Percentiles rank a stretch among this genome's conserved stretches.
phyloP scores from a whole-genome alignment of 306 rosid species.

The Neltuma alba region DNA sequence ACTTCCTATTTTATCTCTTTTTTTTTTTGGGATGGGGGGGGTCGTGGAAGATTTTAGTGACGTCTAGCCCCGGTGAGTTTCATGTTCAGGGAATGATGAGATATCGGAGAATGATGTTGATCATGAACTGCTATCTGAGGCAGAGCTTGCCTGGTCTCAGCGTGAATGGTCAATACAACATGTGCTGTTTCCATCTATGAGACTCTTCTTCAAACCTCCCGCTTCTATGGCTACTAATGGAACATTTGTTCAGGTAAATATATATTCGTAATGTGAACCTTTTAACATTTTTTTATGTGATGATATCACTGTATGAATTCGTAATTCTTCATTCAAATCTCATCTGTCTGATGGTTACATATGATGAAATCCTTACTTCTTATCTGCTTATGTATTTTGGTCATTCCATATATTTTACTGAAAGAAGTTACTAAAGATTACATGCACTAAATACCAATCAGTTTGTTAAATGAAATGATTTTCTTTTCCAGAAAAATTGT shows the following conservation, averaged over 20 bases:
- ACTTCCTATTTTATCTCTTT: not conserved
- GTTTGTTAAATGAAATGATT: not conserved
- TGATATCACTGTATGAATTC: not conserved
- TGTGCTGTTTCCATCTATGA: slow-evolving; percentile 84
- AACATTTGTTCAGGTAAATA: slow-evolving; percentile 74
- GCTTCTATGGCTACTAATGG: slow-evolving; percentile 77
- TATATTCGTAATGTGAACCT: slow-evolving; percentile 18
- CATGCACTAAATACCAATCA: not conserved
- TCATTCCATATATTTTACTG: not conserved
- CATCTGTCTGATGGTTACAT: not conserved
- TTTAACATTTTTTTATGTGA: not conserved
- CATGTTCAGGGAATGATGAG: slow-evolving; percentile 54
- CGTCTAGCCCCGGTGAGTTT: slow-evolving; percentile 14
- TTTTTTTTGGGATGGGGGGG: no score
- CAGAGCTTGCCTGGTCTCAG: slow-evolving; percentile 89
- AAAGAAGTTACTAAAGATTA: not conserved
- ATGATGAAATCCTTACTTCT: not conserved
- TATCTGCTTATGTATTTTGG: slow-evolving; percentile 7
- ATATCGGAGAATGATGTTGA: slow-evolving; percentile 47
- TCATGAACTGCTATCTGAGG: slow-evolving; percentile 79
- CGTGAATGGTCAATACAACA: slow-evolving; percentile 96
- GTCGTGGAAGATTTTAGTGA: not conserved
- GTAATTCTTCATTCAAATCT: not conserved
- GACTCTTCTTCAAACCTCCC: slow-evolving; percentile 88
- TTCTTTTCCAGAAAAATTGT: not conserved